Percentiles rank a stretch among this genome's conserved stretches.
Evolutionary conservation across 164 flowering plant species (phyloP).

Genomic region (Macadamia integrifolia): DNA sequence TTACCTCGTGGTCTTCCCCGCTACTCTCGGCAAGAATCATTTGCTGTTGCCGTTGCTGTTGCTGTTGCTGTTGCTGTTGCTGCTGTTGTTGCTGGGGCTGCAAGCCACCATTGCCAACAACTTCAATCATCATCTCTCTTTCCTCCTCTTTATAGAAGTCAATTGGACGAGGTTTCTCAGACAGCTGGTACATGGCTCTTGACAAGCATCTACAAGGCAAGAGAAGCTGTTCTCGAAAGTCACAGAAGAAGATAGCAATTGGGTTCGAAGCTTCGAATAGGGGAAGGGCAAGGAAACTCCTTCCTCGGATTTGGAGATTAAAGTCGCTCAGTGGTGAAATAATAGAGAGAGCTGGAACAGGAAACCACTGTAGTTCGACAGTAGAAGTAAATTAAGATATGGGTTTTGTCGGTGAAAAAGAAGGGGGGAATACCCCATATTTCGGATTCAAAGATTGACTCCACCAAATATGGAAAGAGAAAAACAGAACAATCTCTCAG

Average conservation of each 20-base stretch:
- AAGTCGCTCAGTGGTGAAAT: background rate
- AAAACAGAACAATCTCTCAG: background rate
- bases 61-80: conserved; percentile 14
- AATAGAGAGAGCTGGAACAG: background rate
- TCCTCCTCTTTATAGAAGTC: conserved; percentile 40
- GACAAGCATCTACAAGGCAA: background rate
- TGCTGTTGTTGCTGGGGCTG: conserved; percentile 17
- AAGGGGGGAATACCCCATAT: background rate
- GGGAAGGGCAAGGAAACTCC: background rate
- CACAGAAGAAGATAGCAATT: background rate
- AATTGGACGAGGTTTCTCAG: conserved; percentile 40
- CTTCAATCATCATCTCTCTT: conserved; percentile 45
- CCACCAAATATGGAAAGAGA: background rate
- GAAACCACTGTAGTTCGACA: background rate
- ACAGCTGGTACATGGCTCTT: conserved; percentile 28
- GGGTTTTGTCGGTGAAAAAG: background rate
- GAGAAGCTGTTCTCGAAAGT: background rate
- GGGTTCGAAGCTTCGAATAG: background rate
- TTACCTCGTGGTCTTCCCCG: conserved; percentile 40
- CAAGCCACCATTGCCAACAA: conserved; percentile 10
- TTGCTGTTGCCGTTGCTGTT: conserved; percentile 18
- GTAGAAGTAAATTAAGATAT: background rate
- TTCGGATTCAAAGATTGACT: background rate
- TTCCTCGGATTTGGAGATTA: background rate
- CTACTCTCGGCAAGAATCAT: conserved; percentile 27